Evolutionary conservation across 2,329 filamentous ascomycete species (phyloP), one percentile per base, ranked within the genome.

Genomic region (Parastagonospora nodorum): DNA sequence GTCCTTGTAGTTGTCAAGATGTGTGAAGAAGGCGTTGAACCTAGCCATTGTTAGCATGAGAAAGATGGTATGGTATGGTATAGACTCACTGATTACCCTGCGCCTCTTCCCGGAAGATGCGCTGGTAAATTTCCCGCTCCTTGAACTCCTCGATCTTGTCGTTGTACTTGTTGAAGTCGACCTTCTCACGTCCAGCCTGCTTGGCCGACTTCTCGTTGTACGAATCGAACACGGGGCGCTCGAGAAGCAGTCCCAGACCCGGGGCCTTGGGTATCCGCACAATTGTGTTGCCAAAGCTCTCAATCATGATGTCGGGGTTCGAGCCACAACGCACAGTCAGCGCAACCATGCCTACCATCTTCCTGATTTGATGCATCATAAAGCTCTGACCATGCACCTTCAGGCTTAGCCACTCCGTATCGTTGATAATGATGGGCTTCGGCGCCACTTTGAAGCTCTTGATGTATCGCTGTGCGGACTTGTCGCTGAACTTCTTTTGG

Each of bases 341-440:
- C 30, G 90, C 86, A 8, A 86, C 90, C 88, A 99, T 92, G 49
- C 90, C 91, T 12, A 99, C 90, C 94, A 99, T 97, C 77, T 97
- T 99, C 67, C 94, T 88, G 74, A 99, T 99, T 78, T 99, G 94
- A 75, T 99, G 94, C 94, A 99, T 99, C 94, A 99, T 99, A 82
- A 99, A 99, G 68, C 88, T 93, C 75, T 99, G 94, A 0, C 94
- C 94, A 74, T 99, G 94, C 19, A 99, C 92, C 72, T 96, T 96
- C 60, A 97, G 81, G 37, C 89, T 94, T 4, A 99, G 81, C 94
- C 94, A 99, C 78, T 99, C 89, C 1, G 92, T 97, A 68, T 93
- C 87, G 72, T 90, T 85, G 74, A 96, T 95, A 68, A 92, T 85
- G 66, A 96, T 88, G 28, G 73, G 73, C 15, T 71, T 65, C 2